Evolutionary conservation across 768 basidiomycete species (phyloP).

Genomic region (Boletus rex-veris): DNA sequence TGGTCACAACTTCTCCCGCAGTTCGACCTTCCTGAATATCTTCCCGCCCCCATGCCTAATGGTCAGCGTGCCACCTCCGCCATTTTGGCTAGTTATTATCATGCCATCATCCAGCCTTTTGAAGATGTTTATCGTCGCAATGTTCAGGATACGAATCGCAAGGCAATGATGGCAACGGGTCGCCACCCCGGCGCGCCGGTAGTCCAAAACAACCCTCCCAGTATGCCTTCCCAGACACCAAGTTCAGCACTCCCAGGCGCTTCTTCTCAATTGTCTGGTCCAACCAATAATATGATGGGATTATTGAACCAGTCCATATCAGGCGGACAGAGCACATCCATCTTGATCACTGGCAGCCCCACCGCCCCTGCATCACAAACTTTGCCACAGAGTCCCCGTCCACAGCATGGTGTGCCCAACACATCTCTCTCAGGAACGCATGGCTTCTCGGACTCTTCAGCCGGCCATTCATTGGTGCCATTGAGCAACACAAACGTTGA

Average conservation of each 20-base stretch:
- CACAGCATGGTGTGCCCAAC: slow-evolving; percentile 22
- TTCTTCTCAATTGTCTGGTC: slow-evolving; percentile 20
- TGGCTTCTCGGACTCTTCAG: slow-evolving; percentile 24
- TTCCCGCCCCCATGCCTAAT: slow-evolving; percentile 43
- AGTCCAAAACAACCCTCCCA: slow-evolving; percentile 15
- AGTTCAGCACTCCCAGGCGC: slow-evolving; percentile 9
- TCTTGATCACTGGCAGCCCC: slow-evolving; percentile 24
- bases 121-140: slow-evolving; percentile 69
- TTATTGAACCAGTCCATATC: slow-evolving; percentile 24
- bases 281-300: slow-evolving; percentile 24
- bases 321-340: slow-evolving; percentile 16
- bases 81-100: slow-evolving; percentile 58
- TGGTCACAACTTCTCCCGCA: slow-evolving; percentile 55
- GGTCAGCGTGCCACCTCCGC: slow-evolving; percentile 49
- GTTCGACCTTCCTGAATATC: slow-evolving; percentile 60
- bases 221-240: slow-evolving; percentile 15
- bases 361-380: slow-evolving; percentile 23
- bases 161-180: slow-evolving; percentile 43
- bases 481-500: slow-evolving; percentile 11
- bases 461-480: slow-evolving; percentile 17
- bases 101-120: slow-evolving; percentile 61
- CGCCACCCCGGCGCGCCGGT: slow-evolving; percentile 25
- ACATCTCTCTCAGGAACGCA: slow-evolving; percentile 24
- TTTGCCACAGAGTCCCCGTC: slow-evolving; percentile 32
- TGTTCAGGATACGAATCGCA: slow-evolving; percentile 56